Evolutionary conservation across 306 rosid species (phyloP).

Genomic region (Gleditsia sinensis): DNA sequence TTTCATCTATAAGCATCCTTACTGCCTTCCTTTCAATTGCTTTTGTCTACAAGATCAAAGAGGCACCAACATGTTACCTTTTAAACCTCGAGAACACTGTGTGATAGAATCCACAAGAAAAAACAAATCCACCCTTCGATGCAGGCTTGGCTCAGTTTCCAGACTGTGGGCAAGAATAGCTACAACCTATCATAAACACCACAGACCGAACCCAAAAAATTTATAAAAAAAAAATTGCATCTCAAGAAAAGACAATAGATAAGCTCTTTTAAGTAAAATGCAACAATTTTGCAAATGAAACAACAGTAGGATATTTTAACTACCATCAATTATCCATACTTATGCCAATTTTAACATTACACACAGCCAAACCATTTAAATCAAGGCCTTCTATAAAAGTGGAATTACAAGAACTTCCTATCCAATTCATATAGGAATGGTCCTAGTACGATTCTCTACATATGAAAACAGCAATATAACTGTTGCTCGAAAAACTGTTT

Average conservation of each 20-base stretch:
- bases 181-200: slow-evolving; percentile 60
- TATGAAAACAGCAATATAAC: background rate
- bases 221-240: background rate
- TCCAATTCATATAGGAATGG: background rate
- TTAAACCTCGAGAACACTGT: slow-evolving; percentile 71
- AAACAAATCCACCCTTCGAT: slow-evolving; percentile 82
- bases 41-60: slow-evolving; percentile 20
- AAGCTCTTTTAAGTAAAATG: background rate
- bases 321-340: slow-evolving; percentile 7
- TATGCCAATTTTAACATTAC: slow-evolving; percentile 12
- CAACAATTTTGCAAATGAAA: slow-evolving; percentile 4
- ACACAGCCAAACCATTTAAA: slow-evolving; percentile 21
- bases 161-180: slow-evolving; percentile 70
- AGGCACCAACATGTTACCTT: slow-evolving; percentile 58
- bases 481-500: background rate
- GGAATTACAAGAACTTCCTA: slow-evolving; percentile 2
- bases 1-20: background rate
- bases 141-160: slow-evolving; percentile 77
- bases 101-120: slow-evolving; percentile 91
- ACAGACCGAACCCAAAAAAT: slow-evolving; percentile 28
- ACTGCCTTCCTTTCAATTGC: background rate
- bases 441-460: background rate
- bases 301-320: slow-evolving; percentile 10
- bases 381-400: background rate
- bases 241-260: slow-evolving; percentile 23